phyloP scores from a whole-genome alignment of 768 basidiomycete genomes.

The Rubroboletus satanas region DNA sequence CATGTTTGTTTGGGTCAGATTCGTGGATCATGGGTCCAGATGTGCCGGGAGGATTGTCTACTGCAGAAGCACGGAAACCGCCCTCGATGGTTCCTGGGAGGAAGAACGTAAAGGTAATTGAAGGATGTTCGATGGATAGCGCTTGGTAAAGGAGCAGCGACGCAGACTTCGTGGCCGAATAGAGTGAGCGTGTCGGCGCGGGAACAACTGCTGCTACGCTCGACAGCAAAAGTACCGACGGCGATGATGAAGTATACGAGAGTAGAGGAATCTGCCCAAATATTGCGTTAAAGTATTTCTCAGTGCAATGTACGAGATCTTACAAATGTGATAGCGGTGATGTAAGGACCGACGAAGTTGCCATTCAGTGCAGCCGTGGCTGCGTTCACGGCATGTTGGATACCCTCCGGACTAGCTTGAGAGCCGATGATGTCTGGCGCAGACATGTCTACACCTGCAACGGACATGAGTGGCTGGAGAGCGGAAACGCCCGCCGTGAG shows the following conservation, averaged over 20 bases:
- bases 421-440: constrained; percentile 27
- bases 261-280: constrained; percentile 69
- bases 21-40: constrained; percentile 36
- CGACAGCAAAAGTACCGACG: constrained; percentile 76
- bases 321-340: constrained; percentile 71
- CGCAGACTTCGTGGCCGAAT: constrained; percentile 80
- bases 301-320: constrained; percentile 22
- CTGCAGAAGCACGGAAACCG: constrained; percentile 74
- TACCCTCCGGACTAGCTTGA: constrained; percentile 48
- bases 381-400: constrained; percentile 55
- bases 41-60: constrained; percentile 44
- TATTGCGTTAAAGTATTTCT: neutral
- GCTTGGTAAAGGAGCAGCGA: constrained; percentile 74
- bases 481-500: constrained; percentile 84
- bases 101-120: constrained; percentile 56
- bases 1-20: constrained; percentile 51
- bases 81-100: constrained; percentile 74
- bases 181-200: constrained; percentile 81
- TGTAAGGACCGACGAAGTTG: constrained; percentile 69
- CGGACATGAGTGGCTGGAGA: constrained; percentile 66
- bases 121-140: constrained; percentile 75
- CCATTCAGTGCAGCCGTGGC: constrained; percentile 53
- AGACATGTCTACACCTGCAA: constrained; percentile 53
- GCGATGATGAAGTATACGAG: constrained; percentile 54
- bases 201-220: constrained; percentile 77